phyloP scores from a whole-genome alignment of 2,329 filamentous ascomycete genomes.

The Diaporthe amygdali region DNA sequence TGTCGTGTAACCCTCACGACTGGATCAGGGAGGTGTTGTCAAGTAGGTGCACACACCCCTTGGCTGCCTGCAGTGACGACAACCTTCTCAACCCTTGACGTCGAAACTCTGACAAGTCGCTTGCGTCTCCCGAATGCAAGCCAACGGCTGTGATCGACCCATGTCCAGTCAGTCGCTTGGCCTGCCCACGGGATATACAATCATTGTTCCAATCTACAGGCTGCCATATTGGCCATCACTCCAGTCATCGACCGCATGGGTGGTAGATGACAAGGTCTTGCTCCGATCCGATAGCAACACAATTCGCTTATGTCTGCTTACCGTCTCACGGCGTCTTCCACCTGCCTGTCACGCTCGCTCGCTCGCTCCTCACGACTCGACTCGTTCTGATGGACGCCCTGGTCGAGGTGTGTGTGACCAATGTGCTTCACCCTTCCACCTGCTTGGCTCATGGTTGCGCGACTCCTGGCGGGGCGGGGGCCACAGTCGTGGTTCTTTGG shows the following conservation, averaged over 20 bases:
- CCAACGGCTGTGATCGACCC: not conserved
- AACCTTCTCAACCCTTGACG: not conserved
- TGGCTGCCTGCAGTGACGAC: not conserved
- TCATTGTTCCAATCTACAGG: not conserved
- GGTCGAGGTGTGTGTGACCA: not conserved
- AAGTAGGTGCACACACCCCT: not conserved
- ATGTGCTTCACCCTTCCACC: not conserved
- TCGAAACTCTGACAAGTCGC: constrained; percentile 12
- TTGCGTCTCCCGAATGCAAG: not conserved
- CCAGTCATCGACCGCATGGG: not conserved
- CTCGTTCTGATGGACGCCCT: not conserved
- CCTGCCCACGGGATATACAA: not conserved
- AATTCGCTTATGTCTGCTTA: constrained; percentile 7
- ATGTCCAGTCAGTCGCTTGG: not conserved
- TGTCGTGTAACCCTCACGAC: constrained; percentile 12
- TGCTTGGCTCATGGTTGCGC: not conserved
- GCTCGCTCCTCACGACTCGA: not conserved
- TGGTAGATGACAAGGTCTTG: not conserved
- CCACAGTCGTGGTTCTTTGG: not conserved
- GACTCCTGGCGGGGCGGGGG: not conserved
- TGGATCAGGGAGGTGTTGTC: not conserved
- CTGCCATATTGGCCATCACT: not conserved
- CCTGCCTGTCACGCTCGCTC: not conserved
- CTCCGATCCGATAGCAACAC: not conserved
- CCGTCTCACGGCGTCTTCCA: constrained; percentile 8